phyloP scores from a whole-genome alignment of 768 basidiomycete species.

The Pleurotus citrinopileatus region DNA sequence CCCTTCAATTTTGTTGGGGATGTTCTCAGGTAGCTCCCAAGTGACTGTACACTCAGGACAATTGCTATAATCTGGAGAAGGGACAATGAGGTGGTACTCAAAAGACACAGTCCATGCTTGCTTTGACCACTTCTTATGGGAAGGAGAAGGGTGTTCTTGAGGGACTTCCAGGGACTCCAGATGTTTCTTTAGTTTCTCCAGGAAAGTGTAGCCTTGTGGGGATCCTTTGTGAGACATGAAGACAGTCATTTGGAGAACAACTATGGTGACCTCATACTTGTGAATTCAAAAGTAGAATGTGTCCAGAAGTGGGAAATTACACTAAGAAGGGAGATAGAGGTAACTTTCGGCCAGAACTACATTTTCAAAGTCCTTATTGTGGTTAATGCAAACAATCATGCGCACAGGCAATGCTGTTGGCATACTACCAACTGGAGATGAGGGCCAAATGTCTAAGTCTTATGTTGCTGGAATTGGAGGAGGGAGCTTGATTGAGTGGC shows the following conservation, averaged over 20 bases:
- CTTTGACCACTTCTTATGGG: background rate
- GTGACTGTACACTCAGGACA: background rate
- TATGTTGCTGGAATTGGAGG: background rate
- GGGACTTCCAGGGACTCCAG: background rate
- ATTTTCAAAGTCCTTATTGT: background rate
- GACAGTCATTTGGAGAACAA: background rate
- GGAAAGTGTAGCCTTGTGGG: background rate
- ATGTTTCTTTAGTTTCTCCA: background rate
- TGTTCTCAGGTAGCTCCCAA: background rate
- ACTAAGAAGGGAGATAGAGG: background rate
- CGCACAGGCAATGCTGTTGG: too few relatives aligned
- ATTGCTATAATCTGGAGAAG: background rate
- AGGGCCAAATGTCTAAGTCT: too few relatives aligned
- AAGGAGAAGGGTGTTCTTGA: background rate
- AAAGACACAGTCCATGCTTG: background rate
- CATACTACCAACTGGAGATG: too few relatives aligned
- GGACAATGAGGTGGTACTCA: background rate
- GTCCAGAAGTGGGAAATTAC: constrained; percentile 2
- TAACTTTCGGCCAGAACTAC: background rate
- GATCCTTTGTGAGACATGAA: background rate
- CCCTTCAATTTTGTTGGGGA: background rate
- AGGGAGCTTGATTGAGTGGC: background rate
- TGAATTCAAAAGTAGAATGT: background rate
- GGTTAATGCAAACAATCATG: too few relatives aligned
- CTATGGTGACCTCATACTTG: background rate